Conservation (phyloP, 345 rosid species). For the Lepidium africanum region DNA sequence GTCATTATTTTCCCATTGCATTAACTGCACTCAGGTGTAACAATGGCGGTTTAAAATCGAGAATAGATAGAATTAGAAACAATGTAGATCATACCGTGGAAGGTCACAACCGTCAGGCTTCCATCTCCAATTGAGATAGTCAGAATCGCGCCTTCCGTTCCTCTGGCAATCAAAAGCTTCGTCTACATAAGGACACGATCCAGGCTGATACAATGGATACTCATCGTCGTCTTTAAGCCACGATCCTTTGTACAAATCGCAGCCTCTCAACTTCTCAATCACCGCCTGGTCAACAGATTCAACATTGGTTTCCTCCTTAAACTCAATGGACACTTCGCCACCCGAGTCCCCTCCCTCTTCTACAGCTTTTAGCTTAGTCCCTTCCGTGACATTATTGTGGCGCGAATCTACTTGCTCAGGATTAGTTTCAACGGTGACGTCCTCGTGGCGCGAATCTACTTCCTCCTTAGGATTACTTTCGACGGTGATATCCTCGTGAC, state of each 20-base stretch:
- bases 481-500: neutral
- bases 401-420: too few species aligned
- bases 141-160: conserved; percentile 71
- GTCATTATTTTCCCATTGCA: neutral
- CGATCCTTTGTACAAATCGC: conserved; percentile 65
- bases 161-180: conserved; percentile 81
- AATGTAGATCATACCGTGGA: conserved; percentile 32
- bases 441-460: neutral
- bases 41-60: conserved; percentile 3
- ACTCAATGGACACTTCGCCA: conserved; percentile 1
- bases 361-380: neutral
- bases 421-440: too few species aligned
- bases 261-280: conserved; percentile 32
- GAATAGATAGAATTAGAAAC: neutral
- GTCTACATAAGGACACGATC: conserved; percentile 87
- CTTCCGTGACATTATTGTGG: neutral
- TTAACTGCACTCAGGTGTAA: neutral
- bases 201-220: conserved; percentile 66
- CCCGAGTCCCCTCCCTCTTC: conserved; percentile 14
- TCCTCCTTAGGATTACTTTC: neutral
- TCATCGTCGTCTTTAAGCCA: conserved; percentile 62
- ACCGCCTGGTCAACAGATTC: conserved; percentile 16
- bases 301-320: conserved; percentile 5
- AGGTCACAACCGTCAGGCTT: conserved; percentile 88
- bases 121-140: conserved; percentile 80